Evolutionary conservation across 768 basidiomycete genomes (phyloP).

Genomic region (Atractiella rhizophila): DNA sequence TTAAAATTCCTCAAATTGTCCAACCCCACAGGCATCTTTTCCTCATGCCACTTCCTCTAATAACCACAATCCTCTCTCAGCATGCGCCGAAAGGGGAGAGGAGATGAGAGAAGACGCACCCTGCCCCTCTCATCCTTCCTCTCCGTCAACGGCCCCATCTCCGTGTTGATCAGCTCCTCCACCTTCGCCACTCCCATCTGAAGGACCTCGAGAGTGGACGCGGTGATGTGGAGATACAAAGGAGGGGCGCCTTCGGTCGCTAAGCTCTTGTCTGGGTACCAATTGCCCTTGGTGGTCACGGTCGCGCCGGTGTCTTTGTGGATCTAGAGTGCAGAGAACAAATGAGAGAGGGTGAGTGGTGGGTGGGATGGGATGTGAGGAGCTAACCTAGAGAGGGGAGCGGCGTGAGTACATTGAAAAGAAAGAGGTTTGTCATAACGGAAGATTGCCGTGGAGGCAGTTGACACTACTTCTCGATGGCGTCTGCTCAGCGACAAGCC

Average conservation of each 20-base stretch:
- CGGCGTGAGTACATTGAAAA: slow-evolving; percentile 9
- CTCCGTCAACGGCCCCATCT: slow-evolving; percentile 24
- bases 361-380: background rate
- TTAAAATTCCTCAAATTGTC: slow-evolving; percentile 91
- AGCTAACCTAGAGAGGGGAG: background rate
- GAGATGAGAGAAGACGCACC: slow-evolving; percentile 3
- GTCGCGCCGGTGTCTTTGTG: slow-evolving; percentile 76
- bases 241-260: slow-evolving; percentile 83
- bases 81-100: background rate
- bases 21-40: slow-evolving; percentile 66
- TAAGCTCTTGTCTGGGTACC: slow-evolving; percentile 81
- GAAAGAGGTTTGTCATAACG: too few relatives aligned
- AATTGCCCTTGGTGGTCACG: slow-evolving; percentile 73
- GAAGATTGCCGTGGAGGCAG: too few relatives aligned
- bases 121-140: too few relatives aligned
- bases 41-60: slow-evolving; percentile 92
- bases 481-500: background rate
- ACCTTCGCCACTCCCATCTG: slow-evolving; percentile 23
- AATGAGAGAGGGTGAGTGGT: background rate
- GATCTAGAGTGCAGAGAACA: slow-evolving; percentile 33
- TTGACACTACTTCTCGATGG: too few relatives aligned
- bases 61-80: background rate
- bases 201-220: slow-evolving; percentile 24
- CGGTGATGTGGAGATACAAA: slow-evolving; percentile 77
- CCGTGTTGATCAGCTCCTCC: slow-evolving; percentile 23